Conservation (phyloP, 1,139 yeast species). For the Sugiyamaella grinbergsii region DNA sequence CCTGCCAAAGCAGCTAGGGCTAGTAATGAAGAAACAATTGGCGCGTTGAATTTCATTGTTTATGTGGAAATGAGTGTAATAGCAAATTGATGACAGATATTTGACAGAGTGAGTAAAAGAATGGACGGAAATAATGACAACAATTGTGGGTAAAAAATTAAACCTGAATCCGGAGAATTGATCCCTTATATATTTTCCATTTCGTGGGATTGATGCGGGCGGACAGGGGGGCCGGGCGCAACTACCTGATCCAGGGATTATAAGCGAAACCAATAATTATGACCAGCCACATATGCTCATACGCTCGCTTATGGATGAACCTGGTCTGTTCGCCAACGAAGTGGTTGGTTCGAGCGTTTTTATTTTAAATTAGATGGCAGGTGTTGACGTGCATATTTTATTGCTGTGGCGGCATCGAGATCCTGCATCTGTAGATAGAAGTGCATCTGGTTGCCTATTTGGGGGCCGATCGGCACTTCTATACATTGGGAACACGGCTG, state of each 20-base stretch:
- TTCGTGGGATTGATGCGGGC: not conserved
- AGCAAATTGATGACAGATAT: not conserved
- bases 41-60: slow-evolving; percentile 17
- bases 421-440: not conserved
- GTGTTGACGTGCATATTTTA: slow-evolving; percentile 13
- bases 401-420: slow-evolving; percentile 9
- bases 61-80: not conserved
- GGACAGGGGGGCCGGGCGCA: not conserved
- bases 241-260: not conserved
- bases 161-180: not conserved
- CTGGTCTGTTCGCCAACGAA: slow-evolving; percentile 2
- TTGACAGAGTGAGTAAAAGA: not conserved
- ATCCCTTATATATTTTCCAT: not conserved
- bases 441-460: not conserved
- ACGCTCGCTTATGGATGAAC: not conserved
- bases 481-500: not conserved
- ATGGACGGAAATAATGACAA: not conserved
- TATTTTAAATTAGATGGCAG: slow-evolving; percentile 15
- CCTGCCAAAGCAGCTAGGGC: slow-evolving; percentile 19
- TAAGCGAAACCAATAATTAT: not conserved
- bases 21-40: slow-evolving; percentile 15
- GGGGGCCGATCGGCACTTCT: slow-evolving; percentile 1
- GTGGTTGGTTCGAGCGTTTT: slow-evolving; percentile 15
- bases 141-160: slow-evolving; percentile 3
- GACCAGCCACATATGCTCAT: slow-evolving; percentile 13